A percentile compares a stretch with the other conserved stretches of the same genome.
phyloP scores from a whole-genome alignment of 805 yeast genomes.

The Phaffomyces opuntiae region DNA sequence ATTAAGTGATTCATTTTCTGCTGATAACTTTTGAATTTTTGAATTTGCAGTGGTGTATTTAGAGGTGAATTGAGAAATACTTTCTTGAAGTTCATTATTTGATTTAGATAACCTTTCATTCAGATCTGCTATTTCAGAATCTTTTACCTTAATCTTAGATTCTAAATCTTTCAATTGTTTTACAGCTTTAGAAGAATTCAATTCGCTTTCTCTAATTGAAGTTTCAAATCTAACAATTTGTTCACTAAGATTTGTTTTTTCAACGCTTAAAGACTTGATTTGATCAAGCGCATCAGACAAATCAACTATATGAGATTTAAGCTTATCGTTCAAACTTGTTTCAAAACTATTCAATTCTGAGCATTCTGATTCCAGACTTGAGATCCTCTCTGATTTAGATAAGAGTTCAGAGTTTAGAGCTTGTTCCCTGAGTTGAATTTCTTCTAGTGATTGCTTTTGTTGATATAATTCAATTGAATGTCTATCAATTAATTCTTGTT shows the following conservation, averaged over 20 bases:
- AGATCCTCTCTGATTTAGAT: constrained; percentile 20
- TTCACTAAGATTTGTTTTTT: constrained; percentile 13
- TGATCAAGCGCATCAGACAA: constrained; percentile 19
- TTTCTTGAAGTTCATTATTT: constrained; percentile 29
- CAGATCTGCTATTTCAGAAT: constrained; percentile 25
- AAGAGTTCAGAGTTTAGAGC: constrained; percentile 19
- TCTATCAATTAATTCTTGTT: constrained; percentile 20
- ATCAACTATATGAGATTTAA: constrained; percentile 21
- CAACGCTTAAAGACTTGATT: constrained; percentile 16
- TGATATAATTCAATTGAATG: too few species aligned
- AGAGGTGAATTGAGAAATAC: constrained; percentile 27
- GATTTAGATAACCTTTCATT: constrained; percentile 25
- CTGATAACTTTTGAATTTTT: constrained; percentile 30
- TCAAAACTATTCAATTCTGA: constrained; percentile 23
- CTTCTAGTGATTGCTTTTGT: too few species aligned
- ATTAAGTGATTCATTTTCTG: constrained; percentile 39
- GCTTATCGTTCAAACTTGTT: constrained; percentile 21
- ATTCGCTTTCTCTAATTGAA: constrained; percentile 1
- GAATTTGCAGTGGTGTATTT: constrained; percentile 29
- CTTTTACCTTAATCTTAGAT: constrained; percentile 25
- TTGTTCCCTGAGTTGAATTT: constrained; percentile 11
- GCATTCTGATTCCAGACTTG: constrained; percentile 19
- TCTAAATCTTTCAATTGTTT: constrained; percentile 28
- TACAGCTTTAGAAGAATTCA: constrained; percentile 7
- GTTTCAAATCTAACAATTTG: constrained; percentile 17